Percentiles rank a stretch among this genome's conserved stretches.
Evolutionary conservation across 129 eudicot genomes (phyloP).

Genomic region (Smallanthus sonchifolius): DNA sequence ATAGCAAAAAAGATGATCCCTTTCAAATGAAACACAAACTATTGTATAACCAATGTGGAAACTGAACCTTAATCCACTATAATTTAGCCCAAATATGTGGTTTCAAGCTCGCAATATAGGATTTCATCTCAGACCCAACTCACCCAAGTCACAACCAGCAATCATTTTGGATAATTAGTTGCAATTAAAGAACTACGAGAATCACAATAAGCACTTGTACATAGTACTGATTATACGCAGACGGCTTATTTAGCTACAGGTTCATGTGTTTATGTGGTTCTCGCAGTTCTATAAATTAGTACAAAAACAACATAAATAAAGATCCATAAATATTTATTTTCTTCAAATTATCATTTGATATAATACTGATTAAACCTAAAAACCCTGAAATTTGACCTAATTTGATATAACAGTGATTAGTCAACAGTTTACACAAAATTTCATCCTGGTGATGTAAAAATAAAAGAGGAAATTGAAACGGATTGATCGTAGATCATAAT

Average conservation of each 20-base stretch:
- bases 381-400: conserved; percentile 7
- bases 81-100: background rate
- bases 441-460: background rate
- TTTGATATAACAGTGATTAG: background rate
- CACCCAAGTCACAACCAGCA: no score
- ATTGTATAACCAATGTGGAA: background rate
- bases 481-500: conserved; percentile 2
- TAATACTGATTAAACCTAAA: no score
- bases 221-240: no score
- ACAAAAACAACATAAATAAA: conserved; percentile 2
- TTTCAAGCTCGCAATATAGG: background rate
- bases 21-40: background rate
- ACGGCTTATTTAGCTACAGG: no score
- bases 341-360: background rate
- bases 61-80: background rate
- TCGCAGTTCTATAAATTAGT: no score
- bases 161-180: no score
- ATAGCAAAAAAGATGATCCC: background rate
- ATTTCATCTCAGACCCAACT: background rate
- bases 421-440: background rate
- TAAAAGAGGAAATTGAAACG: background rate
- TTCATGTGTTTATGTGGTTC: no score
- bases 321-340: background rate
- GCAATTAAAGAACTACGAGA: no score
- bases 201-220: background rate